Evolutionary conservation across 2,329 filamentous ascomycete species (phyloP).

Genomic region (Trichoderma guizhouense): DNA sequence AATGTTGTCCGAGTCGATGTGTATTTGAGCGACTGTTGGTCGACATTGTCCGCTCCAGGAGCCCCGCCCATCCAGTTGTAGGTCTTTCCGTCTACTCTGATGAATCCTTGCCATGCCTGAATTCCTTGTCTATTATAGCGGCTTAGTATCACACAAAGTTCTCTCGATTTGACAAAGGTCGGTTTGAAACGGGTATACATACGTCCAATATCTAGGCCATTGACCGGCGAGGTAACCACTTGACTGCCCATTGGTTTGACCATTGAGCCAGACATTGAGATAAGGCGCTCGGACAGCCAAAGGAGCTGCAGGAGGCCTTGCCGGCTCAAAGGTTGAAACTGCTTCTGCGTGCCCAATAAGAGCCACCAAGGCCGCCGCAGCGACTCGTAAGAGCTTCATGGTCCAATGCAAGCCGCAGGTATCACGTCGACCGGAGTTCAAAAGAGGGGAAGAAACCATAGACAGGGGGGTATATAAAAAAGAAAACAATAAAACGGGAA

Average conservation of each 20-base stretch:
- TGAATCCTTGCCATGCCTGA: constrained; percentile 65
- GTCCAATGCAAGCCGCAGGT: neutral
- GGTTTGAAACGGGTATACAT: constrained; percentile 31
- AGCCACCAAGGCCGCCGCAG: constrained; percentile 22
- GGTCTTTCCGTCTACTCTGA: constrained; percentile 61
- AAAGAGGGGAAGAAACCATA: neutral
- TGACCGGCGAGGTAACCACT: constrained; percentile 65
- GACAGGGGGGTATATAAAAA: neutral
- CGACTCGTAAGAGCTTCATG: constrained; percentile 25
- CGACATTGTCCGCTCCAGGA: constrained; percentile 45
- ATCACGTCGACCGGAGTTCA: neutral
- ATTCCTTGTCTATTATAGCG: constrained; percentile 36
- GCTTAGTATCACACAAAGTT: constrained; percentile 22
- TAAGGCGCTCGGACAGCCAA: constrained; percentile 74
- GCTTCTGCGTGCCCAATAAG: constrained; percentile 21
- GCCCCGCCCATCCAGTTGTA: constrained; percentile 68
- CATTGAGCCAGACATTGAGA: constrained; percentile 65
- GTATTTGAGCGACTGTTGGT: constrained; percentile 64
- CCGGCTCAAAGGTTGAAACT: constrained; percentile 58
- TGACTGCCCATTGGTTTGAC: constrained; percentile 58
- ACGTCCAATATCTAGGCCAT: constrained; percentile 70
- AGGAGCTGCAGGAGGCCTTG: constrained; percentile 65
- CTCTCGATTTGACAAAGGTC: neutral
- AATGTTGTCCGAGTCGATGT: constrained; percentile 72
- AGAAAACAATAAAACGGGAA: neutral